Percentiles rank a stretch among this genome's conserved stretches.
phyloP scores from a whole-genome alignment of 331 rosid species.

The Phaseolus coccineus region DNA sequence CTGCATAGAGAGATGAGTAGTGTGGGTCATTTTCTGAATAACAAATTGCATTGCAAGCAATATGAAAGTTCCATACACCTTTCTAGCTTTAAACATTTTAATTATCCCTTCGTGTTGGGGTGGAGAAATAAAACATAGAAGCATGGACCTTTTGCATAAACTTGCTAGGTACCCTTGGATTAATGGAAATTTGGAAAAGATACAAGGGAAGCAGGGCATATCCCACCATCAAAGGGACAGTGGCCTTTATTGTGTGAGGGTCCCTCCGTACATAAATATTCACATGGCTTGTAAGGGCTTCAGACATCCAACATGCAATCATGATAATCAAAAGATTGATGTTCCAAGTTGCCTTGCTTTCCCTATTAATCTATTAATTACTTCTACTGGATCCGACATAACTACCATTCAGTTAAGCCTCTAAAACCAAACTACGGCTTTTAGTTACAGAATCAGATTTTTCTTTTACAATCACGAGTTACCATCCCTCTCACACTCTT shows the following conservation, averaged over 20 bases:
- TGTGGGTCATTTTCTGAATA: background rate
- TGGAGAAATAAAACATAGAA: background rate
- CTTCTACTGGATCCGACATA: conserved; percentile 39
- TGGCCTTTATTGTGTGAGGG: conserved; percentile 51
- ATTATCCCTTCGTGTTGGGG: background rate
- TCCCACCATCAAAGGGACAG: conserved; percentile 49
- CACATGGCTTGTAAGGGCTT: conserved; percentile 66
- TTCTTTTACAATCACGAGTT: no score
- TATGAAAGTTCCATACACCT: background rate
- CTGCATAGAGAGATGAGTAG: background rate
- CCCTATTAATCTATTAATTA: conserved; percentile 21
- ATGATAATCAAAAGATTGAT: conserved; percentile 31
- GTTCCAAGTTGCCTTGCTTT: conserved; percentile 53
- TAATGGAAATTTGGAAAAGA: conserved; percentile 25
- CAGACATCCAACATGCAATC: conserved; percentile 39
- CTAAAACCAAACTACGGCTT: background rate
- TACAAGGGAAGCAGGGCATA: conserved; percentile 29
- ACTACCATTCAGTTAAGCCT: conserved; percentile 54
- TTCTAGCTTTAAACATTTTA: background rate
- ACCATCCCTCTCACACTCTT: no score
- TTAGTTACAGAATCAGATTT: no score
- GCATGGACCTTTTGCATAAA: background rate
- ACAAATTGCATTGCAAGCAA: background rate
- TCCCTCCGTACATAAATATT: conserved; percentile 52
- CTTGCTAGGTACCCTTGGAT: background rate